Evolutionary conservation across 768 basidiomycete species (phyloP), one percentile per base, ranked within the genome.

Genomic region (Serendipita vermifera): DNA sequence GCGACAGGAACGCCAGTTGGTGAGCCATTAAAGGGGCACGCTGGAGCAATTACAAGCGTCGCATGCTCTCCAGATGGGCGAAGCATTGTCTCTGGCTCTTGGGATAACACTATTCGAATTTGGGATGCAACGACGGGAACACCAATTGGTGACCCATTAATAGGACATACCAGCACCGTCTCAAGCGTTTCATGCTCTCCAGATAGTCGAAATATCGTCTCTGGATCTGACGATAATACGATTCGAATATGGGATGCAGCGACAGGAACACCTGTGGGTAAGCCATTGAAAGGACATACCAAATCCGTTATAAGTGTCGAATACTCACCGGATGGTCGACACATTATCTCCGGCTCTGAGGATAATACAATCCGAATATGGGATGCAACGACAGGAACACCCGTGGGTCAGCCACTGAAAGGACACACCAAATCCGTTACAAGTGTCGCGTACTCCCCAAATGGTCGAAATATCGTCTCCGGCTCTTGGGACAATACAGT

Each of bases 361-460:
- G 72, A 75, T 59, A 68, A 68, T n/a, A 67, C 71, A 61, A 69
- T 75, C 31, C 67, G 72, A 32, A 66, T 75, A 1, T 75, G 73
- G 73, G 71, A 73, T 59, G 67, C 69, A 48, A 53, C 62, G 31
- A 72, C 67, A 2, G 73, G 72, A 5, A 62, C 66, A 24, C 38
- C 38, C 9, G 33, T 55, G 0, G 55, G 57, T 11, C 53, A 58
- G 22, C 54, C 58, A 11, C 22, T 73, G 55, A 65, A 67, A 55
- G 73, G 73, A 13, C 73, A 75, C 64, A 65, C 64, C 59, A 68
- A 69, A 58, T 69, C 71, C 60, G 72, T 75, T 59, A 72, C 72
- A 61, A 71, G 70, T 38, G 67, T 74, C 60, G 71, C 70, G 36
- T 74, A 72, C 63, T 69, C 70, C 0, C 65, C 70, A n/a, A 71